Evolutionary conservation across 495 filamentous ascomycete species (phyloP).

Genomic region (Filosporella fistucella): DNA sequence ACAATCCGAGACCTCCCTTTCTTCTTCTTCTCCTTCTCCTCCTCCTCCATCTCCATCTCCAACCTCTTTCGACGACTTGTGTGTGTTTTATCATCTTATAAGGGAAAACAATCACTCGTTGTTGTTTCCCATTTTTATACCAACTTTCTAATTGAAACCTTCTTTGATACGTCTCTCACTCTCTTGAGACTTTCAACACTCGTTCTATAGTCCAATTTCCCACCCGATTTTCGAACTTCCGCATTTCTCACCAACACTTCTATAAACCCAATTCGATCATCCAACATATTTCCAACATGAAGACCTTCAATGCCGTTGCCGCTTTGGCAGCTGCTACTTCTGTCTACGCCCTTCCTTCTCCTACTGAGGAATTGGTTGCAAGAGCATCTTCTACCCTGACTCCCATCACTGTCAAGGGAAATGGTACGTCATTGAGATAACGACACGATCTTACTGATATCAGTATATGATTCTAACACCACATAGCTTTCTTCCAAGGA

Average conservation of each 20-base stretch:
- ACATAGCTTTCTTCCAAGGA: conserved; percentile 73
- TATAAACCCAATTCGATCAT: conserved; percentile 16
- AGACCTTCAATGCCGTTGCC: conserved; percentile 40
- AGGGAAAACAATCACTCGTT: conserved; percentile 25
- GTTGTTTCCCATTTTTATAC: neutral
- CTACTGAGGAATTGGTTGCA: conserved; percentile 39
- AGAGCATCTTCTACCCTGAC: conserved; percentile 25
- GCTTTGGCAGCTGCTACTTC: conserved; percentile 51
- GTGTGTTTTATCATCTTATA: conserved; percentile 22
- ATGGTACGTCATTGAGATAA: conserved; percentile 31
- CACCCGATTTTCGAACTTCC: conserved; percentile 9
- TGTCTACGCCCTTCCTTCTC: conserved; percentile 47
- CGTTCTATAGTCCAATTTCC: conserved; percentile 25
- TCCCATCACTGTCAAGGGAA: conserved; percentile 54
- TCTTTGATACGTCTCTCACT: conserved; percentile 29
- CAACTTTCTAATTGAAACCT: conserved; percentile 20
- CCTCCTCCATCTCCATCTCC: conserved; percentile 15
- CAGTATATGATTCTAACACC: conserved; percentile 27
- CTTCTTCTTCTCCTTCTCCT: conserved; percentile 4
- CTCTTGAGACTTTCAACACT: conserved; percentile 31
- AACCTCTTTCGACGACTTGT: conserved; percentile 22
- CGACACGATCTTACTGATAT: conserved; percentile 10
- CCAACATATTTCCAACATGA: conserved; percentile 42
- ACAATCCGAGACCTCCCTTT: neutral
- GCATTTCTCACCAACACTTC: conserved; percentile 9